phyloP scores from a whole-genome alignment of 139 green algal genomes.

The Marvania coccoides region DNA sequence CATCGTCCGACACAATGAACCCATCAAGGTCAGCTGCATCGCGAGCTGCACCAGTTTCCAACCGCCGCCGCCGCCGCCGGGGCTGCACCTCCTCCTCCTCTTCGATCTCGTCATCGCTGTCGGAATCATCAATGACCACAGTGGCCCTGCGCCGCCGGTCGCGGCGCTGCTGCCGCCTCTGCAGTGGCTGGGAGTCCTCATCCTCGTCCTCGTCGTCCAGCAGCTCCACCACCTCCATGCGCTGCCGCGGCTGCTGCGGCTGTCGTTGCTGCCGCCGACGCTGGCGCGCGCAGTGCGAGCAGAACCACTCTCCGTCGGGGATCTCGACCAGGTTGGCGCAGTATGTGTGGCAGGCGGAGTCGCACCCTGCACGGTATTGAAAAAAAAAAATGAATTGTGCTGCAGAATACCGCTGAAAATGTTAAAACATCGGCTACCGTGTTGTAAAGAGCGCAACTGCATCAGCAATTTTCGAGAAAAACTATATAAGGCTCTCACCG shows the following conservation, averaged over 20 bases:
- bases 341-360: constrained; percentile 62
- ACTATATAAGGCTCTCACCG: constrained; percentile 15
- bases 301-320: constrained; percentile 62
- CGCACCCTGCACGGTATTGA: constrained; percentile 43
- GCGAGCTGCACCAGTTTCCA: not conserved
- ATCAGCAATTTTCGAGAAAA: too few relatives aligned
- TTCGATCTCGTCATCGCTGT: not conserved
- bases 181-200: not conserved
- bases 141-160: too few relatives aligned
- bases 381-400: not conserved
- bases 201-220: not conserved
- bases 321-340: constrained; percentile 44
- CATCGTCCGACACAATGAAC: not conserved
- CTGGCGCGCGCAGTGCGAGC: constrained; percentile 1
- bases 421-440: not conserved
- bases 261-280: not conserved
- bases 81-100: not conserved
- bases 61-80: not conserved
- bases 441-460: not conserved
- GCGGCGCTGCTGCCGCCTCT: not conserved
- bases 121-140: too few relatives aligned
- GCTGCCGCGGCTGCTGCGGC: not conserved
- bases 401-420: not conserved
- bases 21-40: not conserved
- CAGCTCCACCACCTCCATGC: not conserved